Evolutionary conservation across 768 basidiomycete species (phyloP), one percentile per base, ranked within the genome.

Genomic region (Epithele typhae): DNA sequence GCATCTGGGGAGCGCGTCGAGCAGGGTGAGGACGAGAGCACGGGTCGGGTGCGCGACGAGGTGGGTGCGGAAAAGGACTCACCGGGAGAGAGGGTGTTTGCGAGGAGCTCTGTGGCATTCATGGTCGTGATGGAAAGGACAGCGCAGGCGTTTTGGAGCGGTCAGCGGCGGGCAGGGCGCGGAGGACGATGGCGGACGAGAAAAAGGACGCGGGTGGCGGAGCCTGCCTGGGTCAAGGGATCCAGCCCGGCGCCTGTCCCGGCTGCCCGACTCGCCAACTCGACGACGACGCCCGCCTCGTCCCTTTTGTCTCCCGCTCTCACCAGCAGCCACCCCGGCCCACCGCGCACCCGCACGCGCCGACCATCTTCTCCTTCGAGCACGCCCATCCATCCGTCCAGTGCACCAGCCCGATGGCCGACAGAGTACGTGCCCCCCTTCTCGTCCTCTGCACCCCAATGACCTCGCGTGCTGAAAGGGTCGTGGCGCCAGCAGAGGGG

Each of bases 81-180:
- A 92, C 92, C 89, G 37, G 89, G 75, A 50, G 92, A 94, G 58
- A 97, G 84, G 60, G 94, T 85, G 73, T 95, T 92, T 57, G 87
- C 81, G 62, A 98, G 83, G 51, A 97, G 83, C 67, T 90, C 82
- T 47, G 81, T 84, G 56, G 91, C 90, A 75, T 91, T 91, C 92
- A 95, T 94, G 62, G 70, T 77, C 65, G 66, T 63, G 42, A 52
- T 24, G 25, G 39, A 56, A 56, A 43, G 56, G 40, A 47, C 36
- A 40, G 53, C 48, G 47, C 53, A 25, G 7, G 25, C 17, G 27
- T 51, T 50, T 37, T 23, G 51, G 36, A 22, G 48, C 43, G 39
- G 37, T 43, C 21, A 32, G 37, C 39, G 37, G 49, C 48, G 55
- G 50, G 52, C 48, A n/a, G n/a, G n/a, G 30, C 9, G 30, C 6